These are phyloP conservation scores for Leccinum variabile DNA, from an alignment of 1,284 basidiomycete genomes.

Conservation along the genomic window DNA sequence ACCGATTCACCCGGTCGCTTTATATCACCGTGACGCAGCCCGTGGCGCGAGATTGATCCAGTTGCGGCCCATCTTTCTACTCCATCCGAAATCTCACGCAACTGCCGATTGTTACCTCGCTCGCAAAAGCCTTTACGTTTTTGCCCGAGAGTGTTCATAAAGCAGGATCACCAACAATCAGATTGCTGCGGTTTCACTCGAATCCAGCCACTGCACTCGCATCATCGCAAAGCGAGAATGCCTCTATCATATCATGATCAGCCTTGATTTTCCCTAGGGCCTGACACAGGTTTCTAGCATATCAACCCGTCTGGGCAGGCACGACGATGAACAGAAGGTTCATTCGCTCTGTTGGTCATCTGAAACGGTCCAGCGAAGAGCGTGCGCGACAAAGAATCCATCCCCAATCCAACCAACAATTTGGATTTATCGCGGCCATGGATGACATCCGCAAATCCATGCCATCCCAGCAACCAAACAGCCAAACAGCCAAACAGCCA, in stretches of 20 bases:
- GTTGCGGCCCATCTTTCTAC: too few relatives aligned
- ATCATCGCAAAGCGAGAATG: too few relatives aligned
- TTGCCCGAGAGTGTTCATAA: background rate
- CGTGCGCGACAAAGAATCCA: background rate
- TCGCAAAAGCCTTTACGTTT: background rate
- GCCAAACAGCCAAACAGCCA: background rate
- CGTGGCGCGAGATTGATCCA: background rate
- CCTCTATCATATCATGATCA: too few relatives aligned
- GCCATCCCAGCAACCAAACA: background rate
- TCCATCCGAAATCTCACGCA: too few relatives aligned
- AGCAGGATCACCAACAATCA: background rate
- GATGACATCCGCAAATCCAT: background rate
- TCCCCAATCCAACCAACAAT: background rate
- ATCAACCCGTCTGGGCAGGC: background rate
- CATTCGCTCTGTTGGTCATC: background rate
- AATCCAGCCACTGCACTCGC: background rate
- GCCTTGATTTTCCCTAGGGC: too few relatives aligned
- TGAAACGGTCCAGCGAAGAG: background rate
- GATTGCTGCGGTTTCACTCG: background rate
- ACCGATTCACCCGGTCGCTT: background rate
- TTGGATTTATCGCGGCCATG: background rate
- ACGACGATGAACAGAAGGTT: background rate
- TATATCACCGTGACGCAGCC: background rate
- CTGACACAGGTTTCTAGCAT: too few relatives aligned
- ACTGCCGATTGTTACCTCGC: too few relatives aligned